phyloP scores from a whole-genome alignment of 768 basidiomycete species.

The Candolleomyces aberdarensis region DNA sequence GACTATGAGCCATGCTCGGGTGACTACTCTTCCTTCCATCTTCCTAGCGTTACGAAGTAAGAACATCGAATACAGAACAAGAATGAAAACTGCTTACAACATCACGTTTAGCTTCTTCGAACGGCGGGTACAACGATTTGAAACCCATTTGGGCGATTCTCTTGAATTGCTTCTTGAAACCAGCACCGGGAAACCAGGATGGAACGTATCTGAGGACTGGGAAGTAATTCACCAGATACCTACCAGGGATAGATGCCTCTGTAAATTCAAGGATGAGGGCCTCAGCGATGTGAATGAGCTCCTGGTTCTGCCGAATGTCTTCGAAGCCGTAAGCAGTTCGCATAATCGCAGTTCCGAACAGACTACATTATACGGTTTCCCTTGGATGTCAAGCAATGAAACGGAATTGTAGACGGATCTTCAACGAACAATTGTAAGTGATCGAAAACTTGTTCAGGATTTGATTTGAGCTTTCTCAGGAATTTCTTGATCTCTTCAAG shows the following conservation, averaged over 20 bases:
- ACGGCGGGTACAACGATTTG: slow-evolving; percentile 18
- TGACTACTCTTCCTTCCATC: not conserved
- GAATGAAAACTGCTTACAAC: slow-evolving; percentile 9
- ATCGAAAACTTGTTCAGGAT: slow-evolving; percentile 24
- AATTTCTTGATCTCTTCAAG: slow-evolving; percentile 24
- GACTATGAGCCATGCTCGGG: slow-evolving; percentile 1
- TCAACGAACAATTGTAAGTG: slow-evolving; percentile 14
- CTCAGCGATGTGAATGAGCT: slow-evolving; percentile 32
- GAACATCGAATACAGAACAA: not conserved
- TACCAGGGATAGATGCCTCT: slow-evolving; percentile 22
- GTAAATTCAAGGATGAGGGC: slow-evolving; percentile 21
- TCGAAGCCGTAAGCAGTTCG: slow-evolving; percentile 29
- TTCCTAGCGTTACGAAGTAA: not conserved
- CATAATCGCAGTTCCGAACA: slow-evolving; percentile 20
- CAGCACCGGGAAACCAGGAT: slow-evolving; percentile 37
- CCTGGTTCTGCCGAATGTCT: slow-evolving; percentile 30
- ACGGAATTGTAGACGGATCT: not conserved
- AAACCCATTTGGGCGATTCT: slow-evolving; percentile 14
- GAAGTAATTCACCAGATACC: slow-evolving; percentile 22
- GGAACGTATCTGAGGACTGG: slow-evolving; percentile 32
- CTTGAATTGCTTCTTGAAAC: slow-evolving; percentile 27
- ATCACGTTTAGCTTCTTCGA: slow-evolving; percentile 14
- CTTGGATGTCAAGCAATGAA: not conserved
- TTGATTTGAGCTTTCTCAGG: slow-evolving; percentile 21
- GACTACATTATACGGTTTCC: not conserved